A percentile compares a stretch with the other conserved stretches of the same genome.
Conservation (phyloP, 2,329 filamentous ascomycete species). For the Myriangium duriaei region DNA sequence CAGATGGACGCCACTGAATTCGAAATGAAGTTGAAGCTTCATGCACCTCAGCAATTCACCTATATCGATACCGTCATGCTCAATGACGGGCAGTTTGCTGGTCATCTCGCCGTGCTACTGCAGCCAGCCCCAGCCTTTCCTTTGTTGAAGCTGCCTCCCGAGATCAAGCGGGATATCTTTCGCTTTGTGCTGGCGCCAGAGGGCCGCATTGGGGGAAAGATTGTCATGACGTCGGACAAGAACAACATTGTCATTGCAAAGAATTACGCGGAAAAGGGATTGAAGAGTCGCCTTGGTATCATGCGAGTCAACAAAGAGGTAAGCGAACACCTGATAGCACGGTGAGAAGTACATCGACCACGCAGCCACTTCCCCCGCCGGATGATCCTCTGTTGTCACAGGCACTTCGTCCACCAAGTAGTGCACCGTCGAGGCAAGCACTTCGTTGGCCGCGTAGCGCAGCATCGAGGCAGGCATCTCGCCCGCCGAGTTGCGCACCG, state of each 20-base stretch:
- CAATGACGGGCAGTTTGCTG: conserved; percentile 20
- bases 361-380: too few species aligned
- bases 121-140: conserved; percentile 23
- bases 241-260: conserved; percentile 20
- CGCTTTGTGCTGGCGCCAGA: conserved; percentile 20
- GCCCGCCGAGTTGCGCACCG: too few species aligned
- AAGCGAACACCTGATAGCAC: neutral
- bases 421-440: too few species aligned
- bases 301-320: conserved; percentile 23
- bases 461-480: too few species aligned
- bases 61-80: conserved; percentile 22
- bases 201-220: conserved; percentile 15
- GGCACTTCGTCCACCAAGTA: too few species aligned
- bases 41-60: conserved; percentile 20
- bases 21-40: conserved; percentile 21
- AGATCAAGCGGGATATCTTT: conserved; percentile 21
- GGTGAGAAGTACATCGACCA: too few species aligned
- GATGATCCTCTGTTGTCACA: too few species aligned
- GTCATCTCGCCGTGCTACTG: conserved; percentile 24
- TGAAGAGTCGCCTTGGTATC: conserved; percentile 22
- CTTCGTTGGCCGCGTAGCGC: too few species aligned
- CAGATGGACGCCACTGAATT: conserved; percentile 15
- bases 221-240: conserved; percentile 23
- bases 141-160: conserved; percentile 20
- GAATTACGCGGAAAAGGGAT: conserved; percentile 19